Evolutionary conservation across 306 rosid species (phyloP), one percentile per base, ranked within the genome.

Genomic region (Cicer pinnatifidum): DNA sequence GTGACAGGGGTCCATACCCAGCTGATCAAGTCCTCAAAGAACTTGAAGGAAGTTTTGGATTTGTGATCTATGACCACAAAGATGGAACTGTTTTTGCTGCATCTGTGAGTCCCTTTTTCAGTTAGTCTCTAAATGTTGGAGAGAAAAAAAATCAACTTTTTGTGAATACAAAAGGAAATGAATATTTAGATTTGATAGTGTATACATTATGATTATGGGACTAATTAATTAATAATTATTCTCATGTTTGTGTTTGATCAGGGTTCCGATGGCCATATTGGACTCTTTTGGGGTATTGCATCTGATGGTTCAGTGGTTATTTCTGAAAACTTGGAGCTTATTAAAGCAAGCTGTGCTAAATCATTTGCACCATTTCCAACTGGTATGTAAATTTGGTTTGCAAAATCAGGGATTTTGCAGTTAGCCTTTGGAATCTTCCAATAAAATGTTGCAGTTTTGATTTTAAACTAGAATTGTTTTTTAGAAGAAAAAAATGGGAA

Each of bases 1-100:
- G 99, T 0, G 99, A 94, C 41, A 80, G 99, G 8, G 94, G 92
- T 19, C 99, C 96, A 0, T 94, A 94, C 81, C 99, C 97, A 0
- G 99, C 99, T 7, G 95, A 94, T 82, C 97, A 94, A 74, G 99
- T 94, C 73, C 89, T 94, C 12, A 88, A 87, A 53, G 93, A 89
- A 16, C 88, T 94, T 13, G 99, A 94, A 11, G 99, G 99, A 6
- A 82, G 75, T 67, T 94, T 91, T 78, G 97, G 88, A 51, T 94
- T 94, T 78, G 85, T 94, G 12, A 80, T 94, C 71, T 88, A 80
- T 67, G 99, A 94, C 47, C 57, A 73, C 81, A 86, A 83, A 65
- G 57, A 87, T 7, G 75, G 83, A 77, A 79, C 95, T 0, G 91
- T 94, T 11, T 94, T 94, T 84, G 90, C 81, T 51, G 92, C 99